Base-by-base conservation (phyloP, 768 basidiomycete genomes). In the Kwoniella mangroviensis region DNA sequence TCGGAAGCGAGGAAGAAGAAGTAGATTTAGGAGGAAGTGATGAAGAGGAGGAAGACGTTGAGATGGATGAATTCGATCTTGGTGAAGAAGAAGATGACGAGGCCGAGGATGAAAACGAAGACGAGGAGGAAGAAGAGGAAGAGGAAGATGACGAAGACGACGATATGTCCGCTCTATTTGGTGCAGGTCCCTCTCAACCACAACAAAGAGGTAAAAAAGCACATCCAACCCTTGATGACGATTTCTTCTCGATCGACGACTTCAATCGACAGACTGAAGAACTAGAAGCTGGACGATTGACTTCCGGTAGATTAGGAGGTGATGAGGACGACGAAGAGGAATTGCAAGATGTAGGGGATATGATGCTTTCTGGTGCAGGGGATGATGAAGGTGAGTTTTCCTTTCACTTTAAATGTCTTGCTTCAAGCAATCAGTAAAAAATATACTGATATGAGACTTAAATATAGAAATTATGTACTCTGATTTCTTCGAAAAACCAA, bases 201-300 rank as follows among this genome's bases (percentile, higher is more conserved):
- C 49, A 60, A 40, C 9, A 28, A 41, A 54, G 59, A 52, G 51
- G 58, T n/a, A 64, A 41, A 60, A 78, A 79, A 67, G 71, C 66
- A n/a, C 84, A 86, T 67, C 83, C 86, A 5, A 86, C 87, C 53
- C 87, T 98, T 34, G 90, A 98, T 82, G 96, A 98, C 79, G 89
- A 86, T 15, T 98, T 98, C 85, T 98, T 98, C 84, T 87, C 91
- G 71, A 87, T 99, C 57, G 88, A 88, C 34, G 86, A 88, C 21
- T 99, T 99, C 86, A 97, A 98, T 76, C 87, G 89, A 2, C 89
- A 94, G 80, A 90, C 90, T 2, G 92, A 92, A 80, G 88, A 87
- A 73, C 88, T 89, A 2, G 94, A 96, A 82, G 88, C 89, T 15
- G 86, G 83, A 68, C 85, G 84, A 17, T 86, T 87, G 11, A 89